Evolutionary conservation across 495 filamentous ascomycete species (phyloP), one percentile per base, ranked within the genome.

Genomic region (Aspergillus bertholletiae): DNA sequence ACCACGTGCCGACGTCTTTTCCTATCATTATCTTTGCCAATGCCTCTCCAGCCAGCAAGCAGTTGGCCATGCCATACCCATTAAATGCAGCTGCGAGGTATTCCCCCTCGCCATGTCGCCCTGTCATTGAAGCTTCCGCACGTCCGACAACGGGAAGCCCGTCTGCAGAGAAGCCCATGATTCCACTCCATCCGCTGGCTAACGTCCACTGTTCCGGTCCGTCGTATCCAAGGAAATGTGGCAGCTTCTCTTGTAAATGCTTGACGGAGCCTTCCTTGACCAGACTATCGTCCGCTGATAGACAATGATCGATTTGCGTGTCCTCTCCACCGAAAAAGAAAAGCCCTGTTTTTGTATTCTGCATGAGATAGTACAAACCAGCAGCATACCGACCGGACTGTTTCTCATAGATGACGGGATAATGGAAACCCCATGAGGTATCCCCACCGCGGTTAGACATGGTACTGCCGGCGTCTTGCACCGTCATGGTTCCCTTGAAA

Each of bases 11-110:
- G 13, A 54, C 49, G 17, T 55, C 17, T 17, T 77, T 77, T 3
- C 32, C 48, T 26, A 53, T n/a, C 27, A 57, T 57, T 17, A 57
- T 52, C 46, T 81, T 69, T 7, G 78, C 86, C 7, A 86, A 76
- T 3, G 84, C 85, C 56, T 86, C 80, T 1, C 84, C 89, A 49
- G 80, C 83, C 26, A 90, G 67, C 51, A 84, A 80, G 37, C 82
- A 84, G 69, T 88, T 87, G 2, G 89, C 87, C 90, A 95, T 93
- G 0, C 90, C 89, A 69, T 93, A 89, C 0, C 89, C 90, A 56
- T 83, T 86, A 59, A 84, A 89, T 15, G 80, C 86, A 1, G 78
- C 87, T 40, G 80, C 75, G 32, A 89, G 66, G 73, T 74, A 88
- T 43, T 75, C 72, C 13, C 71, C 69, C 40, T 52, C 56, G 34